These are phyloP conservation scores for Tribonema minus DNA, from an alignment of 108 stramenopile species.

Conservation along the genomic window DNA sequence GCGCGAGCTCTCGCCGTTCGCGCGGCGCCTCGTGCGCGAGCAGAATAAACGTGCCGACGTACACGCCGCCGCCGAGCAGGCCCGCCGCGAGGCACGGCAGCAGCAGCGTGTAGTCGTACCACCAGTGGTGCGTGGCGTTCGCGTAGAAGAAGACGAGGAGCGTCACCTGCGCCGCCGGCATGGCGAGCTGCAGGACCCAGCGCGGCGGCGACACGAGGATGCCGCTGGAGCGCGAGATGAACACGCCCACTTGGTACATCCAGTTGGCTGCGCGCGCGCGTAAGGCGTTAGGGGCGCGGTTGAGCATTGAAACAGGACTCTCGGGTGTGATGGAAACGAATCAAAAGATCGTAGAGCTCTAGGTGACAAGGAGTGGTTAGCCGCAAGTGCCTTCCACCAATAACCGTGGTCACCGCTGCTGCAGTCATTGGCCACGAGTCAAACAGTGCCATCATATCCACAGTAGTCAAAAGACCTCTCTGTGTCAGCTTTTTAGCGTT, in stretches of 20 bases:
- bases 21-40: slow-evolving; percentile 40
- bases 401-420: too few species aligned
- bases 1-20: slow-evolving; percentile 46
- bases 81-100: slow-evolving; percentile 44
- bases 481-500: too few species aligned
- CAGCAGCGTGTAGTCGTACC: slow-evolving; percentile 45
- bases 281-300: too few species aligned
- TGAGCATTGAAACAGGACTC: too few species aligned
- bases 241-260: slow-evolving; percentile 48
- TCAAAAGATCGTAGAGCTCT: too few species aligned
- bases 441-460: too few species aligned
- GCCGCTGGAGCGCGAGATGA: slow-evolving; percentile 12
- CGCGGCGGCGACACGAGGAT: background rate
- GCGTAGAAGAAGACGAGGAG: slow-evolving; percentile 45
- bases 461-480: too few species aligned
- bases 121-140: slow-evolving; percentile 38
- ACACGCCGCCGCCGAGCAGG: slow-evolving; percentile 44
- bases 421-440: too few species aligned
- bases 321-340: too few species aligned
- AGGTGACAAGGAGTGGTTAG: too few species aligned
- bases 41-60: slow-evolving; percentile 41
- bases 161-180: background rate
- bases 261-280: too few species aligned
- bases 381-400: too few species aligned
- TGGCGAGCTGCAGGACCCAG: background rate